A percentile compares a stretch with the other conserved stretches of the same genome.
Conservation (phyloP, 768 basidiomycete genomes). For the Hypholoma sublateritium region DNA sequence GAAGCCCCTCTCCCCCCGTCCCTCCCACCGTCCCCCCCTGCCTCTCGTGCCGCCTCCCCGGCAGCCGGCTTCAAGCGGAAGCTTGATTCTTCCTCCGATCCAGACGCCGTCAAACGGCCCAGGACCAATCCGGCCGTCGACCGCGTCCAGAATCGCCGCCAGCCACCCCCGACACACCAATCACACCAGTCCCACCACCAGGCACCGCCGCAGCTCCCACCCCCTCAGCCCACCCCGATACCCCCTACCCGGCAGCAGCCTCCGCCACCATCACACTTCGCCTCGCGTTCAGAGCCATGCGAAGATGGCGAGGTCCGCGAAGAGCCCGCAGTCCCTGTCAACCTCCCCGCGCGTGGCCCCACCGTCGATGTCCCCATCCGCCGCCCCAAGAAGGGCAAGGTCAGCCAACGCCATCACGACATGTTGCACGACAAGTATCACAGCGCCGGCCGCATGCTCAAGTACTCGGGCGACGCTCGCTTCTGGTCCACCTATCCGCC, state of each 20-base stretch:
- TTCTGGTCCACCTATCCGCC: constrained; percentile 74
- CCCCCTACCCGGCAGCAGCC: constrained; percentile 24
- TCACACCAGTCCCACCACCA: neutral
- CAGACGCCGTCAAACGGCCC: constrained; percentile 46
- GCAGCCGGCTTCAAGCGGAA: constrained; percentile 49
- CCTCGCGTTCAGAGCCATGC: constrained; percentile 41
- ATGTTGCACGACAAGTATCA: constrained; percentile 71
- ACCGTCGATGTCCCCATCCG: constrained; percentile 55
- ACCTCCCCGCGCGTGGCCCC: constrained; percentile 20
- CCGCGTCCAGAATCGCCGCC: constrained; percentile 25
- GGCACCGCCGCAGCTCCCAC: neutral
- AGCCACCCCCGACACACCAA: constrained; percentile 27
- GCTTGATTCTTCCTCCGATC: constrained; percentile 35
- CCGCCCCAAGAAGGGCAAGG: constrained; percentile 63
- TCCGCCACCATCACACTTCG: constrained; percentile 19
- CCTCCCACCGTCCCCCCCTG: constrained; percentile 52
- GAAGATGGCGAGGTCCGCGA: constrained; percentile 59
- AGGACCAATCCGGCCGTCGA: constrained; percentile 34
- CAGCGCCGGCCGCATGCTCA: constrained; percentile 67
- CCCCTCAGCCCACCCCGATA: constrained; percentile 22
- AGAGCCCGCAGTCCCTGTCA: constrained; percentile 32
- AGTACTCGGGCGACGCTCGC: constrained; percentile 81
- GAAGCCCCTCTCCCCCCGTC: constrained; percentile 41
- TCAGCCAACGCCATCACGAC: constrained; percentile 48
- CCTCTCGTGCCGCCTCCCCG: constrained; percentile 49